Evolutionary conservation across 2,329 filamentous ascomycete species (phyloP), one percentile per base, ranked within the genome.

Genomic region (Colletotrichum sp.): DNA sequence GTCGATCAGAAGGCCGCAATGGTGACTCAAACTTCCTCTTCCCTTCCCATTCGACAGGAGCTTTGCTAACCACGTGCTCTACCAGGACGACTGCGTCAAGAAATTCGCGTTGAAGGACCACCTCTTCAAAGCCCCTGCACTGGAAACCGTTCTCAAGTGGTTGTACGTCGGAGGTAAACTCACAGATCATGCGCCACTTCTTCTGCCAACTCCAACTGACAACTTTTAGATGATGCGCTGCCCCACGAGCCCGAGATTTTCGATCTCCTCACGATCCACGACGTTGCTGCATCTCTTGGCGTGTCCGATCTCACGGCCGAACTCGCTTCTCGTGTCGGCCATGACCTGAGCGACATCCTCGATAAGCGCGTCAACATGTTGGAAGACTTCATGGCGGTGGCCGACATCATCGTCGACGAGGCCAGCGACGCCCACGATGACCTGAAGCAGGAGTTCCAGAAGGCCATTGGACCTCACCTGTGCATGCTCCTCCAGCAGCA

Each of bases 341-440:
- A 26, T 15, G 21, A 61, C 24, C 30, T 75, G 8, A n/a, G 55
- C 18, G 36, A 66, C 9, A 72, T 75, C 13, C 52, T 75, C 18
- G 15, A 13, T 4, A 60, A 21, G 24, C 26, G 61, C 7, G 30
- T 72, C 15, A 18, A 72, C 8, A 24, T 59, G 13, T 24, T 75
- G 18, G 61, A 60, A 12, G 72, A 75, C 15, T 72, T 75, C n/a
- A 61, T 61, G 16, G 67, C 63, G 10, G 68, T 43, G 13, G 21
- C 36, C 5, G 68, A 72, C 3, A 30, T 71, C 18, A 72, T 75
- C 24, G 30, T 55, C 7, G 26, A 48, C 15, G 68, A 72, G 15
- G 48, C 61, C 28, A 30, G 12, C 15, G 24, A 34, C 7, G 24
- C 60, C 5, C 66, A 61, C 52, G n/a, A 24, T 9, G n/a, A 10